Conservation (phyloP, 2,329 filamentous ascomycete species). For the Fusarium brevicatenulatum region DNA sequence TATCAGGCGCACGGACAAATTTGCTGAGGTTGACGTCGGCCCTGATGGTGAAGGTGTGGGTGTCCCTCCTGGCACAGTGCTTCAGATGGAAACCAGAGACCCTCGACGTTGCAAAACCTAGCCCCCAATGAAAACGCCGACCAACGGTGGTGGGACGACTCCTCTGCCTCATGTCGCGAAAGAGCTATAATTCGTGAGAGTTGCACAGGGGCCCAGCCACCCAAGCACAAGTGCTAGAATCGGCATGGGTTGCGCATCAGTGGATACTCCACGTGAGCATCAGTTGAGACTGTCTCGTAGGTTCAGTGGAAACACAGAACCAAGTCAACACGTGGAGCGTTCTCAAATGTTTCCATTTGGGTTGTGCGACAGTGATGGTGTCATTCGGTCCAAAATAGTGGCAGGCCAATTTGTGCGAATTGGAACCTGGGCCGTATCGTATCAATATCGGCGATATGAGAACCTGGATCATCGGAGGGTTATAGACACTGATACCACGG, state of each 20-base stretch:
- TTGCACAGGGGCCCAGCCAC: conserved; percentile 42
- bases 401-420: conserved; percentile 6
- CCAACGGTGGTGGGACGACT: conserved; percentile 37
- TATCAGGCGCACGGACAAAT: conserved; percentile 34
- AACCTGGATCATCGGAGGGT: background rate
- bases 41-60: conserved; percentile 34
- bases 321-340: conserved; percentile 45
- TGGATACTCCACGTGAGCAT: conserved; percentile 47
- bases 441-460: conserved; percentile 19
- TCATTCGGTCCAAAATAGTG: conserved; percentile 24
- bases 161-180: conserved; percentile 36
- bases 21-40: conserved; percentile 32
- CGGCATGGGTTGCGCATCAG: conserved; percentile 45
- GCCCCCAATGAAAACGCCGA: conserved; percentile 18
- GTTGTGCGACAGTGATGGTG: conserved; percentile 40
- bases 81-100: conserved; percentile 23
- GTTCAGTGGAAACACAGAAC: conserved; percentile 37
- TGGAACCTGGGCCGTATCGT: background rate
- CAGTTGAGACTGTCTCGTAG: conserved; percentile 41
- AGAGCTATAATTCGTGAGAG: conserved; percentile 36
- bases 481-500: background rate
- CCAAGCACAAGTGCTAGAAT: conserved; percentile 40
- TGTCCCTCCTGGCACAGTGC: conserved; percentile 32
- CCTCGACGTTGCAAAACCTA: conserved; percentile 21
- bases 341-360: conserved; percentile 40